phyloP scores from a whole-genome alignment of 768 basidiomycete species.

The Leccinum rimulosum region DNA sequence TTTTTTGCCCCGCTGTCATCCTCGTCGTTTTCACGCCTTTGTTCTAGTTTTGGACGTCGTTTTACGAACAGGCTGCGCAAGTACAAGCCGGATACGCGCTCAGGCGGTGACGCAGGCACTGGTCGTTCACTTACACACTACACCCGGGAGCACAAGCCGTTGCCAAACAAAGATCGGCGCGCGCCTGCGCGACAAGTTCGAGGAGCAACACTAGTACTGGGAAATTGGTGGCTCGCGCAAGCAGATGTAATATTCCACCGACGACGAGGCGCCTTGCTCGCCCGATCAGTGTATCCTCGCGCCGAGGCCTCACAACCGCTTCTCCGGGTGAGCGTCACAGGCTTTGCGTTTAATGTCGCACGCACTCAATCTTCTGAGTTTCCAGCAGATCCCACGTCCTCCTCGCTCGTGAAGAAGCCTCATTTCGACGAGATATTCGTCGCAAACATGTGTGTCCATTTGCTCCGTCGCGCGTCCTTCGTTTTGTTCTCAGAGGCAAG shows the following conservation, averaged over 20 bases:
- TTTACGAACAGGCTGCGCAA: slow-evolving; percentile 93
- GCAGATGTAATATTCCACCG: neutral
- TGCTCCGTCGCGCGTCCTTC: neutral
- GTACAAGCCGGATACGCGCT: slow-evolving; percentile 44
- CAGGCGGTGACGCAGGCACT: slow-evolving; percentile 10
- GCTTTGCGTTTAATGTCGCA: neutral
- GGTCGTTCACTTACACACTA: slow-evolving; percentile 5
- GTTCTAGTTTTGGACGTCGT: slow-evolving; percentile 89
- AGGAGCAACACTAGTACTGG: neutral
- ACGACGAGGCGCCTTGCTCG: slow-evolving; percentile 1
- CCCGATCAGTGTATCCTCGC: neutral
- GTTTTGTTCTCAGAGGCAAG: slow-evolving; percentile 63
- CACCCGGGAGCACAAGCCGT: too few relatives aligned
- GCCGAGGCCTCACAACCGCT: slow-evolving; percentile 20
- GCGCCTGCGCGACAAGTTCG: too few relatives aligned
- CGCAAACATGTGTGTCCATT: slow-evolving; percentile 63
- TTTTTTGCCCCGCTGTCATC: neutral
- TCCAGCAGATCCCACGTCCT: slow-evolving; percentile 1
- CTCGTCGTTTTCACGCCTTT: neutral
- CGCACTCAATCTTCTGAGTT: neutral
- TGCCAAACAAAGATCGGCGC: too few relatives aligned
- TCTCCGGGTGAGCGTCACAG: slow-evolving; percentile 14
- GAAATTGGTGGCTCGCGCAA: slow-evolving; percentile 6
- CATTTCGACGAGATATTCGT: slow-evolving; percentile 91
- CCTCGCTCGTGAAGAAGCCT: slow-evolving; percentile 34